Conservation (phyloP, 1,139 yeast species). For the Lizanozyma gosingica region DNA sequence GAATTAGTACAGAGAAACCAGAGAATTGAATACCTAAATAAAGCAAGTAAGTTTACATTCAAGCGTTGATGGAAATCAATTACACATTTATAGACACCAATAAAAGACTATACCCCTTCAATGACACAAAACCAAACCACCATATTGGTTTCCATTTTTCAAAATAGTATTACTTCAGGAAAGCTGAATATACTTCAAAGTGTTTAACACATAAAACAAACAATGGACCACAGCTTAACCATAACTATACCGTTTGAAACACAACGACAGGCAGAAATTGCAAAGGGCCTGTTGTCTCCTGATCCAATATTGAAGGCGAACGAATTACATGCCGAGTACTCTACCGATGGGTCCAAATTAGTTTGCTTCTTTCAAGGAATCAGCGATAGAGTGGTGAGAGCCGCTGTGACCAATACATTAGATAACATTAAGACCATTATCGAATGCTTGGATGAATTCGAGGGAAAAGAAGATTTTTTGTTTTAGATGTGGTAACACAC, state of each 20-base stretch:
- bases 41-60: no score
- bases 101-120: no score
- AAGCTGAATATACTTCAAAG: no score
- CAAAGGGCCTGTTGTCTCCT: constrained; percentile 51
- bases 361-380: constrained; percentile 42
- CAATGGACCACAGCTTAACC: constrained; percentile 6
- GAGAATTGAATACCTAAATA: no score
- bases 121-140: no score
- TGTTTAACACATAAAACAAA: no score
- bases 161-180: no score
- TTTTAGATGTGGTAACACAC: no score
- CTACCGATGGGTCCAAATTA: constrained; percentile 19
- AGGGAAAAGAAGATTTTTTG: constrained; percentile 7
- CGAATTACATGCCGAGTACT: constrained; percentile 42
- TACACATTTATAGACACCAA: no score
- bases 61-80: no score
- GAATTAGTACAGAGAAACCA: no score
- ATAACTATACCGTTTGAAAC: constrained; percentile 57
- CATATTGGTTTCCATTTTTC: no score
- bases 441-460: constrained; percentile 62
- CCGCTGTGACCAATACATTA: constrained; percentile 59
- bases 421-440: constrained; percentile 57
- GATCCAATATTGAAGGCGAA: constrained; percentile 71
- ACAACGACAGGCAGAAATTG: constrained; percentile 52
- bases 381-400: constrained; percentile 58